Evolutionary conservation across 164 flowering plant species (phyloP), one percentile per base, ranked within the genome.

Genomic region (Tinospora cordifolia): DNA sequence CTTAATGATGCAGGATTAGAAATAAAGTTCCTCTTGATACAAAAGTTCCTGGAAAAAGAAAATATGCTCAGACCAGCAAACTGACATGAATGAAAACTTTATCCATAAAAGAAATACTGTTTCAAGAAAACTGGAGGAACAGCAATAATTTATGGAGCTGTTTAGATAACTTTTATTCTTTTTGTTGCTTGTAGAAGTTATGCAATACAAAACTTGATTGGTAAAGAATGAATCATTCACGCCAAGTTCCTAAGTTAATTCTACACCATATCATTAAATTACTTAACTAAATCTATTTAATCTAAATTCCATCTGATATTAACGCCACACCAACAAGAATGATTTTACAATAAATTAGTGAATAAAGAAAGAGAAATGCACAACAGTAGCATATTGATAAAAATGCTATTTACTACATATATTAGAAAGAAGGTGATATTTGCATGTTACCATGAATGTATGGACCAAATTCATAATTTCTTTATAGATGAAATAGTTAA

Each of bases 11-110:
- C 76, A 27, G 97, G 98, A 76, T 89, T 92, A 64, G 84, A 80
- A 68, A 92, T 71, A 62, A 95, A 95, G 77, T 92, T 96, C 75
- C 84, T 83, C 71, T 87, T 72, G 2, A 95, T 70, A 65, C 83
- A 77, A 68, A 87, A 91, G 76, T 90, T 92, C 75, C 98, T 95
- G 93, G 73, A 77, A 15, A 70, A 73, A 71, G n/a, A 79, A n/a
- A 68, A 65, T 8, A 58, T 30, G 21, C 8, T 49, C 46, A 47
- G 3, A 63, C 64, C 51, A 71, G 63, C 2, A n/a, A 17, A 47
- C 59, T 62, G 25, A 54, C 24, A 54, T 19, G 10, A 8, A 54
- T n/a, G 60, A 5, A 54, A 21, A n/a, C 6, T 54, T 47, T 54
- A 6, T 54, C 24, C 24, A 54, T 7, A 1, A 54, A 54, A 8